These are phyloP conservation scores for Vaccinium macrocarpon DNA, from an alignment of 148 eudicot genomes.

Conservation along the genomic window DNA sequence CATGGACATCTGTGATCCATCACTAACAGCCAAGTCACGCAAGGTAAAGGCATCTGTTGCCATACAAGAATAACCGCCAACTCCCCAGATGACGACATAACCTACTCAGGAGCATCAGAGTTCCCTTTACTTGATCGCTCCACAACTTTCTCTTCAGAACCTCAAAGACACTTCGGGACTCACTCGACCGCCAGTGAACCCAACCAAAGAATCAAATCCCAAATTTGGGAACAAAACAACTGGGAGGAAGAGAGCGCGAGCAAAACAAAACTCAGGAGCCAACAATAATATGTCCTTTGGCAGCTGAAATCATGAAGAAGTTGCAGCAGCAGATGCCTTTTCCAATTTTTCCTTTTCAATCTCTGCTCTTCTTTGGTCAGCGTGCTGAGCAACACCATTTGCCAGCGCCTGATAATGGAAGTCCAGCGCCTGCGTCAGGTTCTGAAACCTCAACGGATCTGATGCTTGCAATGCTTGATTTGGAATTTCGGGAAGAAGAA, in stretches of 20 bases:
- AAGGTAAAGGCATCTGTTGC: constrained; percentile 22
- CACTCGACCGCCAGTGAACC: constrained; percentile 15
- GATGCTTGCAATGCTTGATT: constrained; percentile 74
- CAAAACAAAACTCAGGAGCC: constrained; percentile 6
- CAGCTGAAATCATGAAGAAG: constrained; percentile 39
- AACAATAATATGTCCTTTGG: not conserved
- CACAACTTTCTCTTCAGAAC: not conserved
- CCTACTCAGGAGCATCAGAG: not conserved
- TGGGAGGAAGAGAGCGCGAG: not conserved
- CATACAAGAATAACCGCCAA: constrained; percentile 21
- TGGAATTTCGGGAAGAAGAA: not conserved
- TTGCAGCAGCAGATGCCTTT: constrained; percentile 43
- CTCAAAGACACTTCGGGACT: not conserved
- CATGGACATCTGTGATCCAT: not conserved
- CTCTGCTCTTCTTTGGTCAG: constrained; percentile 77
- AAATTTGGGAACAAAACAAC: constrained; percentile 12
- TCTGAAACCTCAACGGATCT: constrained; percentile 80
- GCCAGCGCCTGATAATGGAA: constrained; percentile 84
- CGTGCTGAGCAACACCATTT: constrained; percentile 87
- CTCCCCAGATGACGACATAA: not conserved
- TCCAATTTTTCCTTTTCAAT: constrained; percentile 84
- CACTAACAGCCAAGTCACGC: not conserved
- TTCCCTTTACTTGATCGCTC: not conserved
- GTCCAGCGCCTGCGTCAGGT: constrained; percentile 70
- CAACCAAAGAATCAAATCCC: constrained; percentile 18